phyloP scores from a whole-genome alignment of 2,329 filamentous ascomycete genomes.

The Colletotrichum sp. region DNA sequence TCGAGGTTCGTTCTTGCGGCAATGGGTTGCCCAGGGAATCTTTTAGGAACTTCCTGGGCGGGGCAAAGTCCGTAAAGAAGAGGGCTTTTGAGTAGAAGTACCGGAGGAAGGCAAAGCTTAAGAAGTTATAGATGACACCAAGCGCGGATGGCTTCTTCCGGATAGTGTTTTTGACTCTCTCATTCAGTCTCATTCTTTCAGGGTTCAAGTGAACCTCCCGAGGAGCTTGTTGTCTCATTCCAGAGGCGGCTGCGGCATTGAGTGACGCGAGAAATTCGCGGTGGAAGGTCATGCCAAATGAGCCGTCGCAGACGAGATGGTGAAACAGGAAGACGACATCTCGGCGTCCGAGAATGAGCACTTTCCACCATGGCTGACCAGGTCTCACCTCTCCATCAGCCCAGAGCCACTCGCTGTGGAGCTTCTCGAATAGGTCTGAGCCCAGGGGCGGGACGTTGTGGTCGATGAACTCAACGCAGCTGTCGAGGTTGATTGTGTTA shows the following conservation, averaged over 20 bases:
- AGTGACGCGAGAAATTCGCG: slow-evolving; percentile 9
- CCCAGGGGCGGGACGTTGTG: not conserved
- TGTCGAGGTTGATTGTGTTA: not conserved
- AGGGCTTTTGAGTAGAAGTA: slow-evolving; percentile 16
- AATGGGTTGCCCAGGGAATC: not conserved
- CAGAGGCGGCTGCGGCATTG: not conserved
- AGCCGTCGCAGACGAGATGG: slow-evolving; percentile 15
- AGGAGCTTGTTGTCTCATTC: not conserved
- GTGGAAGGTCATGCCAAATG: slow-evolving; percentile 13
- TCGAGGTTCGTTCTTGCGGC: not conserved
- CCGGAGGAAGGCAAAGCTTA: slow-evolving; percentile 2
- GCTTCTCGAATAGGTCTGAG: not conserved
- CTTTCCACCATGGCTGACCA: slow-evolving; percentile 13
- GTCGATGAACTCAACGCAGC: slow-evolving; percentile 16
- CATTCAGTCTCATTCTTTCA: not conserved
- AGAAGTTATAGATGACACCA: slow-evolving; percentile 6
- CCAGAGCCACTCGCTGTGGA: slow-evolving; percentile 11
- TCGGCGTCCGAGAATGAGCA: slow-evolving; percentile 1
- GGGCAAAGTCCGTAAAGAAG: slow-evolving; percentile 10
- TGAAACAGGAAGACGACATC: slow-evolving; percentile 14
- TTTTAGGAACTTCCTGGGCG: not conserved
- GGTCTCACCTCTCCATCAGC: not conserved
- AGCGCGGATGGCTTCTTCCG: slow-evolving; percentile 1
- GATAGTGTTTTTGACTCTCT: not conserved
- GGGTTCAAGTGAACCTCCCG: not conserved